Conservation (phyloP, 2,329 filamentous ascomycete species). For the Nemania abortiva region DNA sequence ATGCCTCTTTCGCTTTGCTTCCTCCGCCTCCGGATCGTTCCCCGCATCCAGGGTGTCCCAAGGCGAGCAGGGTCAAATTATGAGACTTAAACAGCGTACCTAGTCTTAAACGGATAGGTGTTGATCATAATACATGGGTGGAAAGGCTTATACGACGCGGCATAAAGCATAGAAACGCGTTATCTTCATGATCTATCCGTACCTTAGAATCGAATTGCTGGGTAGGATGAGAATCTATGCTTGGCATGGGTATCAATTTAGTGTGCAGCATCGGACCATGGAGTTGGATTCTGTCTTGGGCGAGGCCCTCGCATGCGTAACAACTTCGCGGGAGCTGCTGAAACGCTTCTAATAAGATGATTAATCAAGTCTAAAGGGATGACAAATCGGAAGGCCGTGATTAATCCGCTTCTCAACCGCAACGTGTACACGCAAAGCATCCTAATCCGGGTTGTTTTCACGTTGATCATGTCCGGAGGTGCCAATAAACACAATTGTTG, state of each 20-base stretch:
- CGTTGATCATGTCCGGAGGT: background rate
- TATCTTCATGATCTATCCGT: slow-evolving; percentile 13
- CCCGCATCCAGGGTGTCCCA: background rate
- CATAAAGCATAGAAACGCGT: slow-evolving; percentile 6
- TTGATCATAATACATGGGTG: background rate
- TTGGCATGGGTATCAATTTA: slow-evolving; percentile 16
- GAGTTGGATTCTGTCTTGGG: slow-evolving; percentile 1
- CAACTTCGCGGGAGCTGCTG: slow-evolving; percentile 23
- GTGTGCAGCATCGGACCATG: slow-evolving; percentile 14
- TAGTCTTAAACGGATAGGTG: background rate
- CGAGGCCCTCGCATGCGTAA: background rate
- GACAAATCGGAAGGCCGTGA: slow-evolving; percentile 9
- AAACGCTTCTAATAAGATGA: slow-evolving; percentile 13
- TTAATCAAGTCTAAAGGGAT: slow-evolving; percentile 6
- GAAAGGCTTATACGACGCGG: slow-evolving; percentile 4
- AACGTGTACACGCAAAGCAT: background rate
- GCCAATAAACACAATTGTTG: slow-evolving; percentile 16
- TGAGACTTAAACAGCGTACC: slow-evolving; percentile 3
- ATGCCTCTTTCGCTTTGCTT: slow-evolving; percentile 2
- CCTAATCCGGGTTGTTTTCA: background rate
- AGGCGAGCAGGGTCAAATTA: background rate
- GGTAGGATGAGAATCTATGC: slow-evolving; percentile 30
- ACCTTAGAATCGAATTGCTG: slow-evolving; percentile 16
- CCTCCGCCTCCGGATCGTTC: slow-evolving; percentile 1
- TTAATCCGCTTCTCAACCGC: background rate